phyloP scores from a whole-genome alignment of 345 rosid species.

The Heritiera fomes region DNA sequence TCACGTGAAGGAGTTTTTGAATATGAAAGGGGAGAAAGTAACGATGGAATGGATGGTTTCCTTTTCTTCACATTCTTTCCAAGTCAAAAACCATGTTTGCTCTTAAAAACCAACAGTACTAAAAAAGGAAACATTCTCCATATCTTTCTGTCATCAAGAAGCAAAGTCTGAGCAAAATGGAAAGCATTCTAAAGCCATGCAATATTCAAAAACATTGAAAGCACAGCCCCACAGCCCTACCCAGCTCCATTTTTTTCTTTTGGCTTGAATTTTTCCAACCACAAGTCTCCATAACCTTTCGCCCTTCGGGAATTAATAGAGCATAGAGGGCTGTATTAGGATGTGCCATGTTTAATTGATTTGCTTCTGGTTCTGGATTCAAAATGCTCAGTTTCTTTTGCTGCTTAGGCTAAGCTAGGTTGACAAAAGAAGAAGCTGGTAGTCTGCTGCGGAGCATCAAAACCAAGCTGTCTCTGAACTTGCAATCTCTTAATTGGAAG shows the following conservation, averaged over 20 bases:
- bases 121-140: conserved; percentile 28
- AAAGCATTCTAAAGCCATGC: not conserved
- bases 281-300: not conserved
- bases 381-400: not conserved
- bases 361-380: not conserved
- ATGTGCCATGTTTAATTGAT: not conserved
- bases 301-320: conserved; percentile 3
- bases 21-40: not conserved
- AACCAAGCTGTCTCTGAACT: conserved; percentile 14
- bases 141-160: conserved; percentile 26
- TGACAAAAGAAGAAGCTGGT: conserved; percentile 25
- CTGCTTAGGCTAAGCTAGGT: not conserved
- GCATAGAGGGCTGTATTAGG: not conserved
- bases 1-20: conserved; percentile 22
- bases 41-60: not conserved
- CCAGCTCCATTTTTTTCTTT: not conserved
- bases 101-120: conserved; percentile 25
- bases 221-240: conserved; percentile 2
- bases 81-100: conserved; percentile 23
- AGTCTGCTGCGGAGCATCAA: not conserved
- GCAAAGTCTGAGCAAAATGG: conserved; percentile 7
- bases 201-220: conserved; percentile 9
- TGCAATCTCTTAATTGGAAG: conserved; percentile 11
- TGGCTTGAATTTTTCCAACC: conserved; percentile 15
- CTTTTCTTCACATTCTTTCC: conserved; percentile 21